Conservation (phyloP, 495 filamentous ascomycete species). For the Diplogelasinospora grovesii region DNA sequence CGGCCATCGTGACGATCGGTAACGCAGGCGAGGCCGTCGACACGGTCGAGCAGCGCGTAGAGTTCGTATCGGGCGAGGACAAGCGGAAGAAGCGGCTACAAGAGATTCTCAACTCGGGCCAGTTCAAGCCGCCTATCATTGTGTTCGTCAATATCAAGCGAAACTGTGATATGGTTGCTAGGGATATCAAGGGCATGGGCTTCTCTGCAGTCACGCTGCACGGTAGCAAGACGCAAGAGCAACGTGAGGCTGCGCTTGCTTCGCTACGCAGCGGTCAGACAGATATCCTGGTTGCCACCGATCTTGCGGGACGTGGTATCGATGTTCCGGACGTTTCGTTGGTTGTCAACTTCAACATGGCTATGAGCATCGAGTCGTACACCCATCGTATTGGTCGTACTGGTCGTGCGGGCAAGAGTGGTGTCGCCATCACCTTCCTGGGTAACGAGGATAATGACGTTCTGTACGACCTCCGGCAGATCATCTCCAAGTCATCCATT, state of each 20-base stretch:
- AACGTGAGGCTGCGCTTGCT: constrained; percentile 90
- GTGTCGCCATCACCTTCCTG: constrained; percentile 94
- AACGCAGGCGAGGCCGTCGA: constrained; percentile 97
- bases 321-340: constrained; percentile 92
- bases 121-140: constrained; percentile 91
- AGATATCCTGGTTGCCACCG: constrained; percentile 93
- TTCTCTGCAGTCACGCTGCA: constrained; percentile 88
- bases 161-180: constrained; percentile 92
- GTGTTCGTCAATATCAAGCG: constrained; percentile 99
- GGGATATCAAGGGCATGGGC: constrained; percentile 93
- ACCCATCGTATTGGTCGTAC: constrained; percentile 97
- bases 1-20: constrained; percentile 91
- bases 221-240: constrained; percentile 93
- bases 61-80: constrained; percentile 88
- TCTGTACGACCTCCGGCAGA: constrained; percentile 94
- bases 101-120: constrained; percentile 79
- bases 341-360: constrained; percentile 99
- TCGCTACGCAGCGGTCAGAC: constrained; percentile 72
- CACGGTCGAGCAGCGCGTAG: constrained; percentile 94
- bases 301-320: constrained; percentile 95
- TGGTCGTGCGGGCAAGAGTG: constrained; percentile 94
- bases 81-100: constrained; percentile 93
- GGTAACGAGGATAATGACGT: constrained; percentile 89
- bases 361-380: constrained; percentile 86
- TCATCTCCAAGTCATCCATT: constrained; percentile 87